Percentiles rank a stretch among this genome's conserved stretches.
phyloP scores from a whole-genome alignment of 441 rosid genomes.

The Brassica hybrid region DNA sequence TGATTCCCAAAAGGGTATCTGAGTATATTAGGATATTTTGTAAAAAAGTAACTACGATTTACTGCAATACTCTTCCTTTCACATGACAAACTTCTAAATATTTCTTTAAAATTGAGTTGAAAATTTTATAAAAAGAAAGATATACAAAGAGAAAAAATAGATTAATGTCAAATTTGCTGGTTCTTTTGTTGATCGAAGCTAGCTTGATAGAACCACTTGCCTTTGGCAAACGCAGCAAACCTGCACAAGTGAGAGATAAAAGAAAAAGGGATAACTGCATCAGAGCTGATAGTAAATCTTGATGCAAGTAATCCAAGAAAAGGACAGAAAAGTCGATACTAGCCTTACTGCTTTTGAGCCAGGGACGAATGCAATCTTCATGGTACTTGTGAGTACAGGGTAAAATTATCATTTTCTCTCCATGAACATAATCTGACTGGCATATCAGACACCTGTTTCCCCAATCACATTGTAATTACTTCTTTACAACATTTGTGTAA shows the following conservation, averaged over 20 bases:
- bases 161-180: neutral
- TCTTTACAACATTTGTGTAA: neutral
- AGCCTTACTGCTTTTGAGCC: constrained; percentile 26
- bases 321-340: neutral
- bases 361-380: constrained; percentile 28
- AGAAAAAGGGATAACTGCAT: neutral
- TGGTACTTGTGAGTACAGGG: constrained; percentile 40
- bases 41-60: neutral
- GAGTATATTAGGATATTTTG: neutral
- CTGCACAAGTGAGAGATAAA: constrained; percentile 14
- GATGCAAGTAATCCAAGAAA: neutral
- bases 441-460: constrained; percentile 26
- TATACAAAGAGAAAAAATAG: neutral
- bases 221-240: constrained; percentile 28
- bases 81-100: neutral
- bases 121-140: neutral
- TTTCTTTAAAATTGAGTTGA: neutral
- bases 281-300: neutral
- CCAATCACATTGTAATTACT: neutral
- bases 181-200: neutral
- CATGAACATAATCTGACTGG: neutral
- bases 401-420: neutral
- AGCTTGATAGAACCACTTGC: constrained; percentile 3
- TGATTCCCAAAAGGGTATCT: too few relatives aligned
- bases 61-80: neutral